A percentile compares a stretch with the other conserved stretches of the same genome.
Conservation (phyloP, 2,329 filamentous ascomycete species). For the Teratosphaeria epicoccoides region DNA sequence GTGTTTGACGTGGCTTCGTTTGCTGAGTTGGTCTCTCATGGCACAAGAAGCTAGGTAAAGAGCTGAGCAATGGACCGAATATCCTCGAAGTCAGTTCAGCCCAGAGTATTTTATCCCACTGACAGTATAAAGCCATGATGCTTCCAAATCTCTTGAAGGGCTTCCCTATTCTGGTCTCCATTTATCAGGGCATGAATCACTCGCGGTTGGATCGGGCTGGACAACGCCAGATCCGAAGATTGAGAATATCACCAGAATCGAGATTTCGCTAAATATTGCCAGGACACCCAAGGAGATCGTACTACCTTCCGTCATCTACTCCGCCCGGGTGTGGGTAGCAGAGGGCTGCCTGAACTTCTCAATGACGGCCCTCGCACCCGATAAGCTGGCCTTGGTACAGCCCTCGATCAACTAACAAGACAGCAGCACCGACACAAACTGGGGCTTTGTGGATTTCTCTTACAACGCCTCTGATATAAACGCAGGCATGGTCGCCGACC, state of each 20-base stretch:
- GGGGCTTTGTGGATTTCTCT: slow-evolving; percentile 38
- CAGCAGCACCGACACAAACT: slow-evolving; percentile 31
- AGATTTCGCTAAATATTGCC: slow-evolving; percentile 32
- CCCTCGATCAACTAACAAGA: slow-evolving; percentile 34
- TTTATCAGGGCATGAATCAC: not conserved
- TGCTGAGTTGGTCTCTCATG: not conserved
- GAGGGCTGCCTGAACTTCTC: slow-evolving; percentile 36
- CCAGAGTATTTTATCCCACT: not conserved
- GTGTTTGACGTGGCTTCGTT: not conserved
- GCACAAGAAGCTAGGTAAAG: not conserved
- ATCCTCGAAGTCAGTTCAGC: not conserved
- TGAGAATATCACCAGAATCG: slow-evolving; percentile 29
- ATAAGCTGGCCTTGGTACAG: slow-evolving; percentile 34
- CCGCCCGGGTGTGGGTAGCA: slow-evolving; percentile 39
- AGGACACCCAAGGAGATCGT: slow-evolving; percentile 29
- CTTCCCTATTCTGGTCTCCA: not conserved
- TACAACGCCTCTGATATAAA: slow-evolving; percentile 29
- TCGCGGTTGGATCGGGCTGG: slow-evolving; percentile 29
- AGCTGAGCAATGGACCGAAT: not conserved
- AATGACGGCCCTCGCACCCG: slow-evolving; percentile 23
- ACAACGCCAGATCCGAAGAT: slow-evolving; percentile 23
- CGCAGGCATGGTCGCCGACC: slow-evolving; percentile 33
- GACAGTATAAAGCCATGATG: not conserved
- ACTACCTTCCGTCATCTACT: slow-evolving; percentile 32
- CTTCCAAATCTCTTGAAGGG: not conserved